These are phyloP conservation scores for Eucalyptus urophylla DNA, from an alignment of 345 rosid species.

Conservation along the genomic window DNA sequence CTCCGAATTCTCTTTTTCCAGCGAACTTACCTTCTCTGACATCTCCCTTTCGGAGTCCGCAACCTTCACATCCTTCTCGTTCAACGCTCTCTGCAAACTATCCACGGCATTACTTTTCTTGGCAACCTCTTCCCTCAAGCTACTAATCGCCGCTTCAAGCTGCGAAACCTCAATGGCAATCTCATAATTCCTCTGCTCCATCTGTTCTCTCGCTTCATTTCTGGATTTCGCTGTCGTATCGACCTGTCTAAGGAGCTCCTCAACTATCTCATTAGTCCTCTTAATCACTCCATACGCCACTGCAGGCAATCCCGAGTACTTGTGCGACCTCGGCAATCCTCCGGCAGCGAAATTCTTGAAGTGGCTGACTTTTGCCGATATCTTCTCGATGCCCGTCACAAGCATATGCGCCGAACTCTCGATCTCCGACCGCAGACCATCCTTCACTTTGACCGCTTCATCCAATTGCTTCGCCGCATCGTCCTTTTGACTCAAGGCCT, in stretches of 20 bases:
- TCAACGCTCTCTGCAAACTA: conserved; percentile 40
- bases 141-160: conserved; percentile 78
- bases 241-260: conserved; percentile 77
- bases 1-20: conserved; percentile 44
- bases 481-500: conserved; percentile 36
- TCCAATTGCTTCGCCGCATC: conserved; percentile 45
- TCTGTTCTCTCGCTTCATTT: conserved; percentile 82
- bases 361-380: conserved; percentile 72
- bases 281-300: conserved; percentile 83
- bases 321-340: conserved; percentile 80
- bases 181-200: conserved; percentile 93
- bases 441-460: conserved; percentile 45
- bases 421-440: conserved; percentile 56
- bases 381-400: conserved; percentile 88
- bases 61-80: conserved; percentile 47
- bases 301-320: conserved; percentile 68
- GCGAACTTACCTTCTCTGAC: conserved; percentile 25
- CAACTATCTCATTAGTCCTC: conserved; percentile 90
- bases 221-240: conserved; percentile 52
- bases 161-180: conserved; percentile 98
- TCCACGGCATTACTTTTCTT: conserved; percentile 41
- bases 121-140: conserved; percentile 56
- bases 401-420: conserved; percentile 86
- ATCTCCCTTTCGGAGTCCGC: conserved; percentile 37
- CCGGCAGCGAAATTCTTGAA: conserved; percentile 59